Evolutionary conservation across 108 stramenopile species (phyloP).

Genomic region (Parmales sp.): DNA sequence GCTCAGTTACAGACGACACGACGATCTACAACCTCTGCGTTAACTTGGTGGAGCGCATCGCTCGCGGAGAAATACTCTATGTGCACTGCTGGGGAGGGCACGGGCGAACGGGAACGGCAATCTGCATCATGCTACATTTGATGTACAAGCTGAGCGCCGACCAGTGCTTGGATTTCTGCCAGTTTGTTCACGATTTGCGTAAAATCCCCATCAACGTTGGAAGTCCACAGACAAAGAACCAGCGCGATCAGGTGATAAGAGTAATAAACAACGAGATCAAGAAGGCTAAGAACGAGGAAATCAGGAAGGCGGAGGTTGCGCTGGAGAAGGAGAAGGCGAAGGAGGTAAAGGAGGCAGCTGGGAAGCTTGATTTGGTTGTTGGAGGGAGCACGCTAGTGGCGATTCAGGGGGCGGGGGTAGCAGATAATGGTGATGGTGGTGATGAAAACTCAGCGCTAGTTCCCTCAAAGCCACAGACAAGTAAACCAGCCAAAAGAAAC

Average conservation of each 20-base stretch:
- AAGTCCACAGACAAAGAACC: conserved; percentile 42
- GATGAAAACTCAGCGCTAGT: too few relatives aligned
- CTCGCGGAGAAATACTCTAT: conserved; percentile 35
- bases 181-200: conserved; percentile 48
- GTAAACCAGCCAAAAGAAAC: too few relatives aligned
- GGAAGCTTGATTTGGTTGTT: too few relatives aligned
- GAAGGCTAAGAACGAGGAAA: neutral
- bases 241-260: conserved; percentile 41
- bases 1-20: conserved; percentile 34
- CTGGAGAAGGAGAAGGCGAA: too few relatives aligned
- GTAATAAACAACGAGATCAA: neutral
- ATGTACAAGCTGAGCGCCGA: conserved; percentile 32
- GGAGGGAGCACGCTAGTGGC: too few relatives aligned
- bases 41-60: conserved; percentile 25
- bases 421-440: too few relatives aligned
- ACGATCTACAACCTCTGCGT: conserved; percentile 24
- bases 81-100: conserved; percentile 57
- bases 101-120: conserved; percentile 50
- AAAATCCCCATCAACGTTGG: conserved; percentile 37
- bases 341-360: too few relatives aligned
- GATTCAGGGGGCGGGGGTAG: too few relatives aligned
- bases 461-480: too few relatives aligned
- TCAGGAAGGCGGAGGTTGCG: neutral
- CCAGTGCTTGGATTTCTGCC: conserved; percentile 36
- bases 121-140: conserved; percentile 47